A percentile compares a stretch with the other conserved stretches of the same genome.
These are phyloP conservation scores for Betula pendula DNA, from an alignment of 306 rosid species.

Conservation along the genomic window DNA sequence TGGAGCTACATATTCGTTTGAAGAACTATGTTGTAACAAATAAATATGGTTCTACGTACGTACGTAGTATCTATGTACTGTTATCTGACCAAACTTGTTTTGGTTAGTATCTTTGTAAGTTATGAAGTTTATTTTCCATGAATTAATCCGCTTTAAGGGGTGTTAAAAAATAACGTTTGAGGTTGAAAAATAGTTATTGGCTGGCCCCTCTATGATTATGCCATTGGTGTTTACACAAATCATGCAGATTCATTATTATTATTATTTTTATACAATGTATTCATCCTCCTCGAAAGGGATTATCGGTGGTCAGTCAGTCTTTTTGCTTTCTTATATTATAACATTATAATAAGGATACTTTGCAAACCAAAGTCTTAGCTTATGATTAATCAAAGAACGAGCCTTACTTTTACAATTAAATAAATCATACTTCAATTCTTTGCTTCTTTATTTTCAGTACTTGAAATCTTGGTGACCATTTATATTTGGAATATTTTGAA, in stretches of 20 bases:
- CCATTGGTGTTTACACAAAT: no score
- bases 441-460: no score
- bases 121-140: no score
- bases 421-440: no score
- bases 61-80: background rate
- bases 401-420: slow-evolving; percentile 7
- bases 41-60: background rate
- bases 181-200: no score
- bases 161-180: no score
- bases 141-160: no score
- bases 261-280: background rate
- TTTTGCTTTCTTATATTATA: slow-evolving; percentile 14
- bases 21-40: background rate
- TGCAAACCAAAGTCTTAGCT: slow-evolving; percentile 17
- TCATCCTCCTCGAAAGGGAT: background rate
- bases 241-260: no score
- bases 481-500: no score
- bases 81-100: background rate
- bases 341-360: slow-evolving; percentile 17
- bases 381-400: slow-evolving; percentile 6
- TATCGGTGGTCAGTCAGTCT: background rate
- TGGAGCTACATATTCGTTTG: background rate
- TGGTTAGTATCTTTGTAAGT: background rate
- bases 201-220: no score
- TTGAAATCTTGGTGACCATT: no score